Evolutionary conservation across 306 rosid species (phyloP).

Genomic region (Begonia peltatifolia): DNA sequence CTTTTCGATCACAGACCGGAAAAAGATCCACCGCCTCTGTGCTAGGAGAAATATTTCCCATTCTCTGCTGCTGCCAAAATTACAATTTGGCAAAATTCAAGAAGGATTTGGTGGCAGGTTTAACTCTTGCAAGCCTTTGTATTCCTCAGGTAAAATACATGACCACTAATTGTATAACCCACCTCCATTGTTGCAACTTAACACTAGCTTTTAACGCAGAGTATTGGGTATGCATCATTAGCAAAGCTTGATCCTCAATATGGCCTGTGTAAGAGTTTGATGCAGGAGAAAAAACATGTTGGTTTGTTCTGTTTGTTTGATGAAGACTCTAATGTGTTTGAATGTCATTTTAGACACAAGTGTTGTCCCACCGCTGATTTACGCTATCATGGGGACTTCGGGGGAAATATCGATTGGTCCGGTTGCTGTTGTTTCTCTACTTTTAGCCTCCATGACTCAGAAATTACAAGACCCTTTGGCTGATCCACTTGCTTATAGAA

Average conservation of each 20-base stretch:
- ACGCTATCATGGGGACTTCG: constrained; percentile 82
- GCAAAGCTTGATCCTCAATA: constrained; percentile 79
- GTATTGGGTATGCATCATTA: constrained; percentile 82
- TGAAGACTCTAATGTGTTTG: background rate
- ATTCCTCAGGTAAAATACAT: constrained; percentile 49
- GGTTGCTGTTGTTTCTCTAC: constrained; percentile 72
- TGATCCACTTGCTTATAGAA: constrained; percentile 49
- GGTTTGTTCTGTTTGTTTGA: background rate
- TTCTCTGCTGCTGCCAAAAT: constrained; percentile 26
- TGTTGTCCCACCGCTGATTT: constrained; percentile 79
- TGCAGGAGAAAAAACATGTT: background rate
- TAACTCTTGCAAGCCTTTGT: constrained; percentile 59
- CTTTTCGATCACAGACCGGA: constrained; percentile 16
- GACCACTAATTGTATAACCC: too few relatives aligned
- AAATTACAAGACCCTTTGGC: constrained; percentile 39
- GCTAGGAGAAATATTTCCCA: constrained; percentile 26
- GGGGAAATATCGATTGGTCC: constrained; percentile 84
- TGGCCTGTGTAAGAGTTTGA: constrained; percentile 63
- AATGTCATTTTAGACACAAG: constrained; percentile 42
- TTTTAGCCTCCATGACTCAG: constrained; percentile 59
- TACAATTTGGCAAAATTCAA: constrained; percentile 28
- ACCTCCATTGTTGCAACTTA: too few relatives aligned
- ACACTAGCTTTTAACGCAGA: constrained; percentile 26
- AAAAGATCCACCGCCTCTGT: constrained; percentile 6
- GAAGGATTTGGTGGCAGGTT: constrained; percentile 49